phyloP scores from a whole-genome alignment of 1,284 basidiomycete species.

The Cryptococcus neoformans region DNA sequence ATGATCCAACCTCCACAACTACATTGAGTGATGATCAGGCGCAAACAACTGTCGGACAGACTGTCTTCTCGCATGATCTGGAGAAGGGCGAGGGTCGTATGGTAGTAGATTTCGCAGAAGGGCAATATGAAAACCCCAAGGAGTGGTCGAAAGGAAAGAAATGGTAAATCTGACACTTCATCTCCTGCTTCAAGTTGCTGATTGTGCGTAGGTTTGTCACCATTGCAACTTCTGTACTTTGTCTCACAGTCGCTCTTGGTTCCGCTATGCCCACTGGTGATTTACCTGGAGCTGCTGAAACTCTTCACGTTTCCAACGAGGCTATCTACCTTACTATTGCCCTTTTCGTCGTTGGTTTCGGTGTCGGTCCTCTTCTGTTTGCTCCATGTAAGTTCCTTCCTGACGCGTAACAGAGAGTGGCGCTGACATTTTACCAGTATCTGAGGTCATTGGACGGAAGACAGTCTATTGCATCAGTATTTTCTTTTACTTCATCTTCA shows the following conservation, averaged over 20 bases:
- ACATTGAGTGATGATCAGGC: not conserved
- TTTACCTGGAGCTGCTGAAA: conserved; percentile 36
- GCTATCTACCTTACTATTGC: conserved; percentile 49
- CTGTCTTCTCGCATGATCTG: not conserved
- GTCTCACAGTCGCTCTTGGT: conserved; percentile 47
- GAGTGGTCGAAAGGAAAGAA: conserved; percentile 33
- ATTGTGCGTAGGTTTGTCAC: conserved; percentile 24
- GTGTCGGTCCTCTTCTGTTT: conserved; percentile 48
- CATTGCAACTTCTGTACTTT: conserved; percentile 27
- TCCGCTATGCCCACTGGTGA: conserved; percentile 52
- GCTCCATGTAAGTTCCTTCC: conserved; percentile 34
- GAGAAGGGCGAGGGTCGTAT: conserved; percentile 18
- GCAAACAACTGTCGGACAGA: not conserved
- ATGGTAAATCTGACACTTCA: conserved; percentile 24
- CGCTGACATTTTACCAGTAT: conserved; percentile 18
- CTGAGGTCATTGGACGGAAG: conserved; percentile 45
- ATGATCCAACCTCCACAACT: not conserved
- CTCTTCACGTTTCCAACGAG: conserved; percentile 47
- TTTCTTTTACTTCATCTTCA: conserved; percentile 51
- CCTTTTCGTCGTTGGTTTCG: conserved; percentile 53
- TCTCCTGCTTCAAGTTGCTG: not conserved
- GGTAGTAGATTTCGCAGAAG: conserved; percentile 30
- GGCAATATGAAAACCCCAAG: conserved; percentile 25
- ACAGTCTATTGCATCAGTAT: conserved; percentile 49
- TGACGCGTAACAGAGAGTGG: not conserved